Evolutionary conservation across 495 filamentous ascomycete species (phyloP).

Genomic region (Penicillium egyptiacum): DNA sequence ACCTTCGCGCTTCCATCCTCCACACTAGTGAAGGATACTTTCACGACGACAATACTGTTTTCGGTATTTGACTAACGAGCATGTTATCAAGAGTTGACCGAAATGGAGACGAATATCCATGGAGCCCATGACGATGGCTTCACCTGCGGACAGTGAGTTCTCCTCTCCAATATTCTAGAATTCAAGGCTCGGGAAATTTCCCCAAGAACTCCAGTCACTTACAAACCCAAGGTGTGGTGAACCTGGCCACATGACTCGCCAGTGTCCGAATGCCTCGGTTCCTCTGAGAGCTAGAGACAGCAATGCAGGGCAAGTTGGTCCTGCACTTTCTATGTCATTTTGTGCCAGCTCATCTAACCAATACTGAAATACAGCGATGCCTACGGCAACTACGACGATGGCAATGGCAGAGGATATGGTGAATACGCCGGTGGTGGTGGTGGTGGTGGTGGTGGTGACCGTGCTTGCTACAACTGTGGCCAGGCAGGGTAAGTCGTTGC

Average conservation of each 20-base stretch:
- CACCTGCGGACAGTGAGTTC: conserved; percentile 39
- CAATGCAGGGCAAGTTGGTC: conserved; percentile 12
- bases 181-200: not conserved
- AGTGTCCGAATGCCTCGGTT: conserved; percentile 48
- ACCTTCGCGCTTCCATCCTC: not conserved
- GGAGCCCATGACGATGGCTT: conserved; percentile 10
- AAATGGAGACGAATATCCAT: not conserved
- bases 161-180: not conserved
- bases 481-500: conserved; percentile 58
- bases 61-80: not conserved
- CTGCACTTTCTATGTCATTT: conserved; percentile 35
- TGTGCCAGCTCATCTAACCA: not conserved
- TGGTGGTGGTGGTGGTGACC: not conserved
- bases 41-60: not conserved
- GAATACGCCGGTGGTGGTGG: not conserved
- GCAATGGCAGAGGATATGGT: not conserved
- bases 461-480: conserved; percentile 77
- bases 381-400: not conserved
- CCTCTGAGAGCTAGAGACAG: not conserved
- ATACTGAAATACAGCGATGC: not conserved
- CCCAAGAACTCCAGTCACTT: conserved; percentile 1
- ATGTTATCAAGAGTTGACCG: not conserved
- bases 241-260: conserved; percentile 56
- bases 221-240: conserved; percentile 48
- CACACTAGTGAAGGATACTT: not conserved